phyloP scores from a whole-genome alignment of 305 asterid genomes.

The Ruellia speciosa region DNA sequence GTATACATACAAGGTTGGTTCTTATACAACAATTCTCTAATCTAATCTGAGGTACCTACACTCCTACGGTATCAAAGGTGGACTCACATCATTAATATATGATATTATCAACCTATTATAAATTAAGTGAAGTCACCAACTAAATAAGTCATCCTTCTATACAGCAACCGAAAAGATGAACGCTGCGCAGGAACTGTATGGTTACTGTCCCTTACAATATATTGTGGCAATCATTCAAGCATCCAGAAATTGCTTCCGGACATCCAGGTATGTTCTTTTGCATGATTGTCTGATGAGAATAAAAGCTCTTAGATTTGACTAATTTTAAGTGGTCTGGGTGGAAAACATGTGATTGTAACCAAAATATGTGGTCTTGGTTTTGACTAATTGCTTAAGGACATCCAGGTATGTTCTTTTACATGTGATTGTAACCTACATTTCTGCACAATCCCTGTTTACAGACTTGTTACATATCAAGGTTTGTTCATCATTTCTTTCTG shows the following conservation, averaged over 20 bases:
- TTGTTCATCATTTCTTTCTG: not conserved
- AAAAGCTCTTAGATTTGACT: slow-evolving; percentile 5
- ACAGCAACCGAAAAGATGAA: slow-evolving; percentile 92
- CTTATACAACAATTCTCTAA: too few species aligned
- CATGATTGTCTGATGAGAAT: slow-evolving; percentile 15
- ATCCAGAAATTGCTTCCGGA: slow-evolving; percentile 93
- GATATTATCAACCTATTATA: too few species aligned
- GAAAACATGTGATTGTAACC: slow-evolving; percentile 3
- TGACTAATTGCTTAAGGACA: too few species aligned
- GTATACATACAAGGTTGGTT: too few species aligned
- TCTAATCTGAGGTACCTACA: too few species aligned
- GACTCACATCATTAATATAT: too few species aligned
- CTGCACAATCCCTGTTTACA: slow-evolving; percentile 76
- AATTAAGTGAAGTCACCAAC: too few species aligned
- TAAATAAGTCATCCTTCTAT: slow-evolving; percentile 51
- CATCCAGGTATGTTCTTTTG: slow-evolving; percentile 66
- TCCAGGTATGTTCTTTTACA: too few species aligned
- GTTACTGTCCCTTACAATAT: slow-evolving; percentile 84
- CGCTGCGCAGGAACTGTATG: slow-evolving; percentile 99
- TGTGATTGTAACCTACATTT: too few species aligned
- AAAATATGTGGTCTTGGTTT: too few species aligned
- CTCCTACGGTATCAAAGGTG: too few species aligned
- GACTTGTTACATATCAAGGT: slow-evolving; percentile 82
- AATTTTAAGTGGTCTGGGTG: slow-evolving; percentile 3
- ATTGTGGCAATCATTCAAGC: slow-evolving; percentile 74